Base-by-base conservation (phyloP, 179 eudicot genomes). In the Gypsophila paniculata region DNA sequence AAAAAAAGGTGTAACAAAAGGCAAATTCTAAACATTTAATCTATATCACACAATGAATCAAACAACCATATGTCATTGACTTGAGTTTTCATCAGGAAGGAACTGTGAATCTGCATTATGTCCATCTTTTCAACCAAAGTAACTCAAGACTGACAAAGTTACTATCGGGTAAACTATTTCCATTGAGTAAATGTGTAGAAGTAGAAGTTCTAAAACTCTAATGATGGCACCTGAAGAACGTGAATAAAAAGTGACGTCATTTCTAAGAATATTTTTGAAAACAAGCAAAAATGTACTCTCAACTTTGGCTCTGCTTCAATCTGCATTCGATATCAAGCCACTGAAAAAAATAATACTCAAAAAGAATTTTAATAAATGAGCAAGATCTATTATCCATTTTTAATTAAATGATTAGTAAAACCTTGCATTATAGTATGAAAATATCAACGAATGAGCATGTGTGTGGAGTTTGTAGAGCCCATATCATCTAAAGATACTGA, bases 171-270 rank as follows among this genome's bases (percentile, higher is more conserved):
- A 5, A 59, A 9, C 17, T 6, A 23, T 23, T 34, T 9, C 32
- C 29, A 61, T 61, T 61, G 42, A 61, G 10, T 17, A 59, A 59
- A 61, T 14, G 18, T 23, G 11, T 13, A 26, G 6, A 59, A 22
- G 23, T 13, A 32, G 3, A 13, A 15, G 65, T 32, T 61, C 14
- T 29, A 61, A 15, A 29, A 17, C 32, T 26, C 65, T 61, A 26
- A 61, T 32, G 26, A 61, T 23, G 63, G 36, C 63, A 59, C 52
- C 26, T 65, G 67, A 38, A 63, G 36, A 42, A 19, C 17, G 13
- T 42, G 53, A 65, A 21, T 65, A 65, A 8, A 63, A 38, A n/a
- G 2, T 19, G 39, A 46, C 38, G 23, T 9, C 32, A 66, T 3
- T 0, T 34, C 67, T 17, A 62, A 2, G 23, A 36, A 62, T 34